These are phyloP conservation scores for Exophiala alcalophila DNA, from an alignment of 2,329 filamentous ascomycete genomes.

Conservation along the genomic window DNA sequence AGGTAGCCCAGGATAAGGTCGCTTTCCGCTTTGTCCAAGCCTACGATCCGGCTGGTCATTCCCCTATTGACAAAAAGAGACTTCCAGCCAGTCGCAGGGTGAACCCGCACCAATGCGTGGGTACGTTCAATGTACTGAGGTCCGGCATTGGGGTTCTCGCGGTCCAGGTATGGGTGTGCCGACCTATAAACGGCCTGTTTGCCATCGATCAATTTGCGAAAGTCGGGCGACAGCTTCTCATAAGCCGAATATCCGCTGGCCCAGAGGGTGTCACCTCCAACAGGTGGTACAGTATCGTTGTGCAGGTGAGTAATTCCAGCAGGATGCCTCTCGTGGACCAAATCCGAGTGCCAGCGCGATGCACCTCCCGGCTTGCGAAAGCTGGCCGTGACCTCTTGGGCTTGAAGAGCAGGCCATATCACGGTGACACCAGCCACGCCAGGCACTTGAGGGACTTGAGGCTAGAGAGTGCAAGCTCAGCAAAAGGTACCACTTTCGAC, in stretches of 20 bases:
- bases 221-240: constrained; percentile 49
- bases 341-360: constrained; percentile 57
- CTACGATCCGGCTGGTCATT: constrained; percentile 30
- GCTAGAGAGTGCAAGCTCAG: constrained; percentile 55
- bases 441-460: constrained; percentile 56
- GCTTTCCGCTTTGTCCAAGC: constrained; percentile 29
- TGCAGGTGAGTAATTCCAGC: constrained; percentile 56
- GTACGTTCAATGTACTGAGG: constrained; percentile 40
- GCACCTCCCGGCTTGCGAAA: constrained; percentile 57
- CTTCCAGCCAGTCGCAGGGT: constrained; percentile 38
- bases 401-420: constrained; percentile 54
- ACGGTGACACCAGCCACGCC: constrained; percentile 51
- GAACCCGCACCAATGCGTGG: constrained; percentile 55
- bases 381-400: constrained; percentile 60
- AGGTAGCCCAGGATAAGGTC: constrained; percentile 29
- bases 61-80: constrained; percentile 29
- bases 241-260: constrained; percentile 54
- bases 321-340: constrained; percentile 54
- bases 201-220: constrained; percentile 34
- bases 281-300: constrained; percentile 47
- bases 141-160: constrained; percentile 52
- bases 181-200: constrained; percentile 42
- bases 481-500: constrained; percentile 45
- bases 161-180: constrained; percentile 50
- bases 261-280: constrained; percentile 51